Base-by-base conservation (phyloP, 768 basidiomycete genomes). In the Cubamyces lactineus region DNA sequence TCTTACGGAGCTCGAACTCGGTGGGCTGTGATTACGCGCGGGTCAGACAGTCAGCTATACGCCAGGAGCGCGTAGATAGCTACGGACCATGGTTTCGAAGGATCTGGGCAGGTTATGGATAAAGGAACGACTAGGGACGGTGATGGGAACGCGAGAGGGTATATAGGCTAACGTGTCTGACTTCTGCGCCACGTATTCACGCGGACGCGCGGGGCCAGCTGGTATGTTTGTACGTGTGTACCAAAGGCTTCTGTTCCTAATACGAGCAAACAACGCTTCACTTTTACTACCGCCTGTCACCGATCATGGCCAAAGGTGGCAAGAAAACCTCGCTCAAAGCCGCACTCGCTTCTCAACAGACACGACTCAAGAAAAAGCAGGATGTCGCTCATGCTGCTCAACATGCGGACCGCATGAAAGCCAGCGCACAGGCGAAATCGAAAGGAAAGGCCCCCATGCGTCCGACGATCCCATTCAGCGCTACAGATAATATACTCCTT, bases 1-100 rank as follows among this genome's bases (percentile, higher is more conserved):
- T 84, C 70, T 86, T 84, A 67, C 89, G 87, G 76, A 92, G 82
- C 70, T 93, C 91, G 72, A 90, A 92, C 79, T 89, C 84, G 57
- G 88, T 91, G 55, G 91, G 90, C 89, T 92, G 69, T 49, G 34
- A 40, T 45, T 40, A 43, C n/a, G 34, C n/a, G 13, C 40, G 41
- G 21, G 23, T 11, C 49, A 45, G 51, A 45, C 43, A 41, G 34
- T 57, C 50, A 64, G 53, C 43, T 30, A 52, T 21, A 8, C 39
- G 23, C 16, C 12, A 2, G 16, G 3, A 2, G 46, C 6, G 34
- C 30, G 17, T 12, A 12, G 19, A 26, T 38, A 19, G 8, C 21
- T 43, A 66, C 72, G n/a, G 45, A 76, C 77, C 78, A 79, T 79
- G 60, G 41, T 57, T 47, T 11, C 9, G 6, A 47, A 6, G 6